Conservation (phyloP, 768 basidiomycete species). For the Serendipita sp. region DNA sequence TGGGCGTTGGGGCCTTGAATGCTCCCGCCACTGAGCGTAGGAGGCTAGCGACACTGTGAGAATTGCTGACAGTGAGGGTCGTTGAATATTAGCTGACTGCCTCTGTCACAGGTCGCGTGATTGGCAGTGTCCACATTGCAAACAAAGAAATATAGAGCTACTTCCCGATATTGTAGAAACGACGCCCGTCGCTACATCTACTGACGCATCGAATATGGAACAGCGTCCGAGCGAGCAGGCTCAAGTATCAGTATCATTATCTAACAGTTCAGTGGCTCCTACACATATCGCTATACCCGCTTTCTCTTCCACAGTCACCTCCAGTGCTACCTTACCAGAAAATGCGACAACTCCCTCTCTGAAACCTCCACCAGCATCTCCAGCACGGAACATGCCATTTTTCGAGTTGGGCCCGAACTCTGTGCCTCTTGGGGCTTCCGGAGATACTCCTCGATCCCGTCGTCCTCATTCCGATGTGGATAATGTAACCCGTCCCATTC, state of each 20-base stretch:
- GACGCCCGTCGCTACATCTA: background rate
- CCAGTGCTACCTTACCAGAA: background rate
- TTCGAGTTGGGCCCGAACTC: background rate
- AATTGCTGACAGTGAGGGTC: conserved; percentile 10
- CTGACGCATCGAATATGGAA: background rate
- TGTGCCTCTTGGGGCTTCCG: background rate
- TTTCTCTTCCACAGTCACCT: background rate
- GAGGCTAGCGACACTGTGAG: conserved; percentile 60
- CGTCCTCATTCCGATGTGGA: too few species aligned
- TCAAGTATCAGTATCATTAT: too few species aligned
- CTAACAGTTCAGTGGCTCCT: background rate
- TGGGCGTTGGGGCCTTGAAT: conserved; percentile 77
- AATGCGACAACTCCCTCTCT: background rate
- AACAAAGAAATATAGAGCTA: conserved; percentile 44
- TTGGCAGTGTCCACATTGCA: conserved; percentile 65
- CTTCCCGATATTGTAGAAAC: conserved; percentile 45
- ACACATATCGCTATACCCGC: background rate
- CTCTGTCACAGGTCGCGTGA: conserved; percentile 37
- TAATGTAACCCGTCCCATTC: too few species aligned
- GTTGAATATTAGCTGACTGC: background rate
- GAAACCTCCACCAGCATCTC: background rate
- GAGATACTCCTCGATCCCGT: too few species aligned
- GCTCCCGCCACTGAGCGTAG: conserved; percentile 58
- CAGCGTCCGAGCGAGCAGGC: background rate
- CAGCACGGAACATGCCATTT: background rate